Base-by-base conservation (phyloP, 305 asterid species). In the Fraxinus albicans region DNA sequence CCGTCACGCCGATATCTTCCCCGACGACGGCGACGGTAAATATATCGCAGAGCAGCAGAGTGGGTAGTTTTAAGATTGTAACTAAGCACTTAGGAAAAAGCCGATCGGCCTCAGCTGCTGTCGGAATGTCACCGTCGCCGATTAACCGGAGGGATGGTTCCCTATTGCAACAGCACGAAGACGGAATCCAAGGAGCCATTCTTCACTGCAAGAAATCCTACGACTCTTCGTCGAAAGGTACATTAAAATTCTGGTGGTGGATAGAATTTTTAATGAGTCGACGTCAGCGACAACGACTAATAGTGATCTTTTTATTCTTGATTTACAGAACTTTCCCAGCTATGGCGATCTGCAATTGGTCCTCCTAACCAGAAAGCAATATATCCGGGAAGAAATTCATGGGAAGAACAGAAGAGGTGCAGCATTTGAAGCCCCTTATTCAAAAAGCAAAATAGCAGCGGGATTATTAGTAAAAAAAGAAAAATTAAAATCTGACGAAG, bases 111-210 rank as follows among this genome's bases (percentile, higher is more conserved):
- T 83, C 97, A 1, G 85, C 94, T 2, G 80, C 88, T 21, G 83
- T 79, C 0, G 89, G 90, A 3, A 73, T 31, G 29, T 83, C 87
- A 70, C 84, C 91, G 78, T 82, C 91, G 80, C 85, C 90, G 78
- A 84, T 84, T 47, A 91, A 86, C 82, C 88, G 99, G 83, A 88
- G 97, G 84, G 99, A 94, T 83, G 98, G 92, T 53, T 87, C 94
- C 29, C 87, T 93, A 78, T 80, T 93, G 83, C 91, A 92, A 47
- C 95, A 92, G 40, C 82, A 90, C 50, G 95, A 94, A 13, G 90
- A 90, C 23, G 97, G 97, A 65, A 94, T 95, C 79, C 97, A 90
- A 85, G 87, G 95, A 80, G 98, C 98, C 36, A 94, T 95, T 86
- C 98, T 95, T 15, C 91, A 93, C 76, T 95, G 98, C 91, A 95